These are phyloP conservation scores for Osmanthus fragrans DNA, from an alignment of 257 asterid genomes.

Conservation along the genomic window DNA sequence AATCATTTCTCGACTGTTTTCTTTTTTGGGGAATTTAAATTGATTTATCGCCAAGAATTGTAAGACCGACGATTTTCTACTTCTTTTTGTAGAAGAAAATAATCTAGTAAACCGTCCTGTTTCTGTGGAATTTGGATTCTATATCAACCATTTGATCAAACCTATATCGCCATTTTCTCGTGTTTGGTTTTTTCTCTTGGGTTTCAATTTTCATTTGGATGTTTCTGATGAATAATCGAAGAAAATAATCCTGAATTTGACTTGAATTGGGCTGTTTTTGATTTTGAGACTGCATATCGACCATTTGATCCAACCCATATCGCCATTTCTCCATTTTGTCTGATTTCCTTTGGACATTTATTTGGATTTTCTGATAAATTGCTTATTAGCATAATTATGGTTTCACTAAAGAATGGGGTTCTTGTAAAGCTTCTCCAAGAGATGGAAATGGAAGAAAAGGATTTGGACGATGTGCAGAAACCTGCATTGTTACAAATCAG, in stretches of 20 bases:
- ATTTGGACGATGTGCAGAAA: constrained; percentile 15
- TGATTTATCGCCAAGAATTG: neutral
- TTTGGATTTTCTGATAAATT: neutral
- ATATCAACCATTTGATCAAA: neutral
- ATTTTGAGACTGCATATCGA: neutral
- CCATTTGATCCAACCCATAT: neutral
- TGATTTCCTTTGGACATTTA: neutral
- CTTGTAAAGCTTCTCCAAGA: constrained; percentile 60
- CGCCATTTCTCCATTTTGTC: neutral
- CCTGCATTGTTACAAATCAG: constrained; percentile 61
- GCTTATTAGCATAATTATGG: constrained; percentile 33
- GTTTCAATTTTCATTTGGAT: neutral
- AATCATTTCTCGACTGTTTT: neutral
- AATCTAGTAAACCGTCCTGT: neutral
- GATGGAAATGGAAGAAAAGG: constrained; percentile 34
- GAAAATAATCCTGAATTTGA: neutral
- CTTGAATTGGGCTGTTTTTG: neutral
- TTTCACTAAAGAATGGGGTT: constrained; percentile 53
- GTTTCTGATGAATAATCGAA: neutral
- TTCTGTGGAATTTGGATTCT: neutral
- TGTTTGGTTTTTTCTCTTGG: neutral
- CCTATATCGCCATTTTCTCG: neutral
- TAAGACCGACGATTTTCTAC: neutral
- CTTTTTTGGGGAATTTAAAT: neutral
- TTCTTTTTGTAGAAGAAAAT: neutral